Evolutionary conservation across 2,329 filamentous ascomycete genomes (phyloP).

Genomic region (Orbilia blumenaviensis): DNA sequence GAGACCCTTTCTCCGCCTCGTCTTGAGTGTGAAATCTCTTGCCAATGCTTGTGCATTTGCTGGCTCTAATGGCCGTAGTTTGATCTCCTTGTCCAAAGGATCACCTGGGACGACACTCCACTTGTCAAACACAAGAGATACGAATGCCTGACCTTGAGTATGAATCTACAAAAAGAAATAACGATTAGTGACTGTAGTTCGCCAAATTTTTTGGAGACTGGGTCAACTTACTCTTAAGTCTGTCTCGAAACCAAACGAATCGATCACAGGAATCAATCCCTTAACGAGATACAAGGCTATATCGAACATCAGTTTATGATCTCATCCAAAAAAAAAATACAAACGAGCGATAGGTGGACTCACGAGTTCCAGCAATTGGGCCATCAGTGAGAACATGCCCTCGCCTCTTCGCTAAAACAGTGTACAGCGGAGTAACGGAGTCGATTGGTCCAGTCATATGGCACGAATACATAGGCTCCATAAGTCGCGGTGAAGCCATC

Average conservation of each 20-base stretch:
- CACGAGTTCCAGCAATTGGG: slow-evolving; percentile 85
- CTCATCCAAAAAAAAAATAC: neutral
- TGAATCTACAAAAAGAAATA: slow-evolving; percentile 69
- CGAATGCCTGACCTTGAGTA: slow-evolving; percentile 89
- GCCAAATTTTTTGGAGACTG: neutral
- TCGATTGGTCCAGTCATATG: slow-evolving; percentile 93
- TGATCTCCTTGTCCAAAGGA: slow-evolving; percentile 86
- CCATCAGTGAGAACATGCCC: slow-evolving; percentile 95
- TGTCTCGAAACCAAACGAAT: slow-evolving; percentile 97
- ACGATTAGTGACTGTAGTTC: neutral
- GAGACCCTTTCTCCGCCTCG: slow-evolving; percentile 43
- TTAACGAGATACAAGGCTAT: slow-evolving; percentile 82
- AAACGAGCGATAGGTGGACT: neutral
- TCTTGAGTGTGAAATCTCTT: slow-evolving; percentile 78
- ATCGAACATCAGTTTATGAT: neutral
- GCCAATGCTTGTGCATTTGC: slow-evolving; percentile 88
- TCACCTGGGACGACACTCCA: slow-evolving; percentile 97
- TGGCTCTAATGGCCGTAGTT: slow-evolving; percentile 83
- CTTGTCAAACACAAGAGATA: slow-evolving; percentile 91
- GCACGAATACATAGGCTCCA: slow-evolving; percentile 95
- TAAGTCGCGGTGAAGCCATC: slow-evolving; percentile 93
- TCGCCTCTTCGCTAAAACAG: slow-evolving; percentile 83
- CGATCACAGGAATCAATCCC: slow-evolving; percentile 92
- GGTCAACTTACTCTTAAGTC: slow-evolving; percentile 72
- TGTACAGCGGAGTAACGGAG: slow-evolving; percentile 88